Evolutionary conservation across 179 eudicot genomes (phyloP), one percentile per base, ranked within the genome.

Genomic region (Silene vulgaris): DNA sequence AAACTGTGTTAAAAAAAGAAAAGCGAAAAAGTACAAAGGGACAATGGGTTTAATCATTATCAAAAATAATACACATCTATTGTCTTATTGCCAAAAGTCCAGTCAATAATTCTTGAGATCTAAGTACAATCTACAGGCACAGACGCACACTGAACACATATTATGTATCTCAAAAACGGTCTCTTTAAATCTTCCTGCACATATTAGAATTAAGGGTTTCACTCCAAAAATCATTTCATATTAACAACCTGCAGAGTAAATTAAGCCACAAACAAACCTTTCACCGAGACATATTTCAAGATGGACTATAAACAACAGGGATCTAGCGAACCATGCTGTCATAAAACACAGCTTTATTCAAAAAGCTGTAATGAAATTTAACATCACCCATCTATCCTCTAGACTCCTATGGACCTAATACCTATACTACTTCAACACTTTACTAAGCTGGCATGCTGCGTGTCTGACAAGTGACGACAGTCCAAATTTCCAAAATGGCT

Each of bases 31-130:
- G 26, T 23, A 23, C 26, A 23, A 23, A 65, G 9, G 69, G 6
- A 65, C n/a, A 30, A 13, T 30, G 20, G 40, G 32, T 65, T 28
- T n/a, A 35, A 8, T 35, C 40, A 54, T 32, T 68, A 54, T 32
- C 29, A 28, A 19, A 68, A n/a, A 14, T 68, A 68, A 68, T 68
- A 68, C 26, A 43, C 60, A 23, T 45, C 32, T 69, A 69, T 21
- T 29, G 52, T 68, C 43, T 68, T 19, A 50, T 20, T 43, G 60
- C 28, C 71, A 68, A 37, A 1, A 69, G 60, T 69, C 16, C 60
- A 43, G 54, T 69, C 57, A 21, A 48, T 48, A 45, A 12, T 69
- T 40, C 3, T 21, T 40, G 48, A 40, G 60, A 32, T 69, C 32
- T 12, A 48, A 14, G 23, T 43, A 69, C 32, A 23, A 43, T 69